Conservation (phyloP, 768 basidiomycete genomes). For the Auriculariales sp. region DNA sequence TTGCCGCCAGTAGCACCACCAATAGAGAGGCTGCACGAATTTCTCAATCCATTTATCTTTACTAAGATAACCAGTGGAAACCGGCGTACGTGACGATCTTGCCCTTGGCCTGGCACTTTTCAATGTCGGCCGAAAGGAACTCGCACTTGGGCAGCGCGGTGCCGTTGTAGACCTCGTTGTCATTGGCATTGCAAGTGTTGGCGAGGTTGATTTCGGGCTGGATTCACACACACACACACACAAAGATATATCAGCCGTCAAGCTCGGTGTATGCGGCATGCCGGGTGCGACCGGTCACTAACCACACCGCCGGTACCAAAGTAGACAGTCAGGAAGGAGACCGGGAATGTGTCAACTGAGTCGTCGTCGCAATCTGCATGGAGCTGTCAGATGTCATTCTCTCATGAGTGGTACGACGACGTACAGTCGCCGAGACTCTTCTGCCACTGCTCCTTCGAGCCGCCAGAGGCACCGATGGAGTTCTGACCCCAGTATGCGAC, state of each 20-base stretch:
- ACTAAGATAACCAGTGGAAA: too few relatives aligned
- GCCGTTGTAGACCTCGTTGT: conserved; percentile 46
- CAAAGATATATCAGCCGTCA: too few relatives aligned
- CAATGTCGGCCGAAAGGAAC: conserved; percentile 44
- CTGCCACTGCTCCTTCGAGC: conserved; percentile 39
- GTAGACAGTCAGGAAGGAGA: conserved; percentile 54
- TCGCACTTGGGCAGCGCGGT: conserved; percentile 48
- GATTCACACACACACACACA: too few relatives aligned
- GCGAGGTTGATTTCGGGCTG: conserved; percentile 54
- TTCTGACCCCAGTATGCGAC: neutral
- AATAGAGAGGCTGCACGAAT: too few relatives aligned
- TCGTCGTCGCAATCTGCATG: conserved; percentile 40
- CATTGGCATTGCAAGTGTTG: conserved; percentile 48
- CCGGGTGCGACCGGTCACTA: too few relatives aligned
- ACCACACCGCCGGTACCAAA: conserved; percentile 45
- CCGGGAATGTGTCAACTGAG: conserved; percentile 50
- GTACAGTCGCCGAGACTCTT: conserved; percentile 47
- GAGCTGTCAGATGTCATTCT: neutral
- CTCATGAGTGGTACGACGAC: conserved; percentile 4
- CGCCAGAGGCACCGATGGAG: conserved; percentile 46
- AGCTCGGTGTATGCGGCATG: too few relatives aligned
- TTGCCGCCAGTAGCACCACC: conserved; percentile 51
- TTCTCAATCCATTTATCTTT: too few relatives aligned
- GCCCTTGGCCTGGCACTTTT: conserved; percentile 48
- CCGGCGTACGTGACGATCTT: conserved; percentile 37